Evolutionary conservation across 148 eudicot species (phyloP).

Genomic region (Dianthus caryophyllus): DNA sequence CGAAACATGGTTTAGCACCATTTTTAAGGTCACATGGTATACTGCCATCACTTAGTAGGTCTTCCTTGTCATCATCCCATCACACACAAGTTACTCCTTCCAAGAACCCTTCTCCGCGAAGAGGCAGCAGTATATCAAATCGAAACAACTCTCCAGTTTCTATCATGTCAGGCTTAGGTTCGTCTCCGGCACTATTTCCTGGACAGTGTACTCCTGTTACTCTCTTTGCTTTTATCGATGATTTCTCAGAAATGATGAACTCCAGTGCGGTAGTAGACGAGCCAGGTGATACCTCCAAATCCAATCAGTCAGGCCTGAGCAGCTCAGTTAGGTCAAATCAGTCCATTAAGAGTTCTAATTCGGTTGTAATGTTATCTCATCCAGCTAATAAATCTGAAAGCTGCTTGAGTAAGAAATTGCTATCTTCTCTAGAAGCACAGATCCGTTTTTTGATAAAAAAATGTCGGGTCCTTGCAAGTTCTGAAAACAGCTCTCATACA

Average conservation of each 20-base stretch:
- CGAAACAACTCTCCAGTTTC: constrained; percentile 57
- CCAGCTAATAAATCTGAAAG: constrained; percentile 68
- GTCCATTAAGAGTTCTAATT: constrained; percentile 52
- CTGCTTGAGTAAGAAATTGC: constrained; percentile 61
- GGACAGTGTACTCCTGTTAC: constrained; percentile 92
- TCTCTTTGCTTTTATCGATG: constrained; percentile 81
- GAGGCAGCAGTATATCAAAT: constrained; percentile 43
- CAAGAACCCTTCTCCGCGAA: constrained; percentile 66
- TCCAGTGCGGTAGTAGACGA: constrained; percentile 48
- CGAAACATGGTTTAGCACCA: constrained; percentile 69
- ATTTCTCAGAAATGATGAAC: constrained; percentile 52
- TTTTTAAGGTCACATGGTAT: constrained; percentile 47
- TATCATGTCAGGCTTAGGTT: constrained; percentile 63
- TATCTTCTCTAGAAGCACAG: constrained; percentile 80
- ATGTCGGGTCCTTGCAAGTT: constrained; percentile 64
- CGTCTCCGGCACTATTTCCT: constrained; percentile 64
- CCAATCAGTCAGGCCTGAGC: constrained; percentile 45
- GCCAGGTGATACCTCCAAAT: constrained; percentile 36
- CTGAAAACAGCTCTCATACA: constrained; percentile 52
- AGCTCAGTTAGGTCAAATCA: constrained; percentile 41
- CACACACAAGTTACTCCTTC: constrained; percentile 42
- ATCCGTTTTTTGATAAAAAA: constrained; percentile 85
- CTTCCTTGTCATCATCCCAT: constrained; percentile 49
- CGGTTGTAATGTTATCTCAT: constrained; percentile 80
- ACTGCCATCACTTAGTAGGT: constrained; percentile 36